These are phyloP conservation scores for Sphaceloma murrayae DNA, from an alignment of 2,329 filamentous ascomycete genomes.

Conservation along the genomic window DNA sequence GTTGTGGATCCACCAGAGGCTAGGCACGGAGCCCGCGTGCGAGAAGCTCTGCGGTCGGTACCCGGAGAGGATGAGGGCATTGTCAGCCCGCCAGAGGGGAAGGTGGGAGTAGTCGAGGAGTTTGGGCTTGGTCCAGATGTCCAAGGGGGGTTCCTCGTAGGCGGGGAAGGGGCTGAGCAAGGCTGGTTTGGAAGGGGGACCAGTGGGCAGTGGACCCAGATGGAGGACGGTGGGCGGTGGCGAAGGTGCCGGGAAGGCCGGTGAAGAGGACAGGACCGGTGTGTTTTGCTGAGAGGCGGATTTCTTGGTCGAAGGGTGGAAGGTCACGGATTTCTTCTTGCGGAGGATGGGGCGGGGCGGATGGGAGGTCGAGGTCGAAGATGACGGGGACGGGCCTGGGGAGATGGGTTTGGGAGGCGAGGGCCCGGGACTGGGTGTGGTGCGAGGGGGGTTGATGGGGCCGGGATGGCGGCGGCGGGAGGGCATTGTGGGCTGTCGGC, in stretches of 20 bases:
- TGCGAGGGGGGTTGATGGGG: constrained; percentile 1
- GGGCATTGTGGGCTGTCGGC: background rate
- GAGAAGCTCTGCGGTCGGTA: constrained; percentile 57
- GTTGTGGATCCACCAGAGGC: constrained; percentile 56
- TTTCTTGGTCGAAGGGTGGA: constrained; percentile 13
- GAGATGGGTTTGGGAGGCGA: constrained; percentile 1
- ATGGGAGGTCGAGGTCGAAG: background rate
- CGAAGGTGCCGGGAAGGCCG: background rate
- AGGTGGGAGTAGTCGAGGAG: constrained; percentile 31
- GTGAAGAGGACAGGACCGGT: background rate
- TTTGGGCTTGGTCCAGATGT: constrained; percentile 22
- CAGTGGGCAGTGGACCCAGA: background rate
- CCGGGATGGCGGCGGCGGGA: constrained; percentile 8
- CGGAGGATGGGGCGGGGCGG: constrained; percentile 13
- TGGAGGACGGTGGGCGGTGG: background rate
- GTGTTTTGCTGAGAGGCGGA: constrained; percentile 2
- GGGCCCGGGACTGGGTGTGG: background rate
- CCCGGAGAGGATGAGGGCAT: constrained; percentile 57
- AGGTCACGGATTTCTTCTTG: constrained; percentile 16
- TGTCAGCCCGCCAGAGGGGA: constrained; percentile 46
- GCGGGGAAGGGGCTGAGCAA: background rate
- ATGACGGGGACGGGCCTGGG: background rate
- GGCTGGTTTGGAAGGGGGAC: background rate
- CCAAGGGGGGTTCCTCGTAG: background rate
- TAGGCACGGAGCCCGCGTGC: constrained; percentile 48